phyloP scores from a whole-genome alignment of 371 early-diverging fungal genomes.

The Mucor racemosus region DNA sequence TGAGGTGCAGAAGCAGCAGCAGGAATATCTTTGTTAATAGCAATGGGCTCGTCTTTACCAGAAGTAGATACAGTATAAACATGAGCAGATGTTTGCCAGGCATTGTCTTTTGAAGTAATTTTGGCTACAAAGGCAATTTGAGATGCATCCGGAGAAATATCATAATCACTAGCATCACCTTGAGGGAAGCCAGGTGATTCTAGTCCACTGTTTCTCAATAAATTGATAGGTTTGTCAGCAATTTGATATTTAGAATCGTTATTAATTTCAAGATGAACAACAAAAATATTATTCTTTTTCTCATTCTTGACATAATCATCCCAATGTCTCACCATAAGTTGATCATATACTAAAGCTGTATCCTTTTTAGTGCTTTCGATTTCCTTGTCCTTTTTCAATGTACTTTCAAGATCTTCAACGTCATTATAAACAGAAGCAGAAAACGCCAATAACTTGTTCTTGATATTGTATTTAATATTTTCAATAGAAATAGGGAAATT shows the following conservation, averaged over 20 bases:
- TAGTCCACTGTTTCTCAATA: constrained; percentile 56
- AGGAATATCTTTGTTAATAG: constrained; percentile 59
- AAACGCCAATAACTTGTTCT: constrained; percentile 54
- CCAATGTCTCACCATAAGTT: constrained; percentile 79
- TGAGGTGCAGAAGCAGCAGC: constrained; percentile 71
- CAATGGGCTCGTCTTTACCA: constrained; percentile 46
- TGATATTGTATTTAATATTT: constrained; percentile 53
- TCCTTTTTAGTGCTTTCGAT: constrained; percentile 52
- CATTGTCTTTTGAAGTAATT: constrained; percentile 62
- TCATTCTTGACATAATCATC: constrained; percentile 59
- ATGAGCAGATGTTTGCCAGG: constrained; percentile 80
- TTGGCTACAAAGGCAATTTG: constrained; percentile 77
- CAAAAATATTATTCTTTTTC: constrained; percentile 65
- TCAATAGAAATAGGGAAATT: constrained; percentile 52
- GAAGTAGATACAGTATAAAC: constrained; percentile 69
- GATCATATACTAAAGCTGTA: constrained; percentile 59
- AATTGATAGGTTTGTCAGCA: constrained; percentile 49
- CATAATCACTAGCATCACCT: constrained; percentile 65
- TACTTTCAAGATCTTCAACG: constrained; percentile 47
- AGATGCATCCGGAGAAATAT: constrained; percentile 68
- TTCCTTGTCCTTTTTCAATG: constrained; percentile 48
- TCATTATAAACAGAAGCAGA: constrained; percentile 57
- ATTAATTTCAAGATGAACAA: constrained; percentile 41
- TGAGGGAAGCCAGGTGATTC: constrained; percentile 63
- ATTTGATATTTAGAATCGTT: constrained; percentile 32